Evolutionary conservation across 306 rosid genomes (phyloP), one percentile per base, ranked within the genome.

Genomic region (Malus sieversii): DNA sequence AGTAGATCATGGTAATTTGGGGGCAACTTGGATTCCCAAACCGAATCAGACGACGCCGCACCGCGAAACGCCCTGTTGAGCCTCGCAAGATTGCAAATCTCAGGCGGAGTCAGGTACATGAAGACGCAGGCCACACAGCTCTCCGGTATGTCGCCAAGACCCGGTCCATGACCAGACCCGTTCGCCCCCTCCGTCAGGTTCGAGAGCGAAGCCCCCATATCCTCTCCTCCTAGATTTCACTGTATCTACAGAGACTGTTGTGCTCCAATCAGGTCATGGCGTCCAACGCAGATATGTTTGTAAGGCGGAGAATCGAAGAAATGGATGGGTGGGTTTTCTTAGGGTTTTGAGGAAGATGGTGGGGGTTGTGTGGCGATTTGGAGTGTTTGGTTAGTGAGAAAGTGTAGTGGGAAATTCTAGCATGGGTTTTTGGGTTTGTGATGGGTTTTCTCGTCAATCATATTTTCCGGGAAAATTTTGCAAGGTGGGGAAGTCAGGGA

Each of bases 81-180:
- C 40, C 97, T 85, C 8, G 98, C 97, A 10, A 94, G 79, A 70
- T 90, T 94, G 82, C 98, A 94, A 71, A 90, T 94, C 88, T 94
- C 95, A 58, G 92, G 98, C 61, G 98, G 97, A 70, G 95, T 82
- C 27, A 94, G 88, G 68, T 92, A 81, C 15, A 90, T 78, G 70
- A 94, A 91, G 14, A 91, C 96, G 72, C 98, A 88, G 20, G 98
- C 98, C 60, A 94, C 96, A 67, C 97, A 94, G 76, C 76, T 75
- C 84, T 94, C 98, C 44, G 97, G 97, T 42, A 94, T 94, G 84
- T 94, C 98, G 7, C 97, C 98, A 51, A 94, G 86, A 46, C 97
- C 91, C 40, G 95, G 96, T n/a, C 86, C 92, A 29, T 38, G 33
- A 66, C 80, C 70, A 32, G 83, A 85, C 66, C 95, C 98, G 76